phyloP scores from a whole-genome alignment of 2,329 filamentous ascomycete species.

The Exophiala aquamarina region DNA sequence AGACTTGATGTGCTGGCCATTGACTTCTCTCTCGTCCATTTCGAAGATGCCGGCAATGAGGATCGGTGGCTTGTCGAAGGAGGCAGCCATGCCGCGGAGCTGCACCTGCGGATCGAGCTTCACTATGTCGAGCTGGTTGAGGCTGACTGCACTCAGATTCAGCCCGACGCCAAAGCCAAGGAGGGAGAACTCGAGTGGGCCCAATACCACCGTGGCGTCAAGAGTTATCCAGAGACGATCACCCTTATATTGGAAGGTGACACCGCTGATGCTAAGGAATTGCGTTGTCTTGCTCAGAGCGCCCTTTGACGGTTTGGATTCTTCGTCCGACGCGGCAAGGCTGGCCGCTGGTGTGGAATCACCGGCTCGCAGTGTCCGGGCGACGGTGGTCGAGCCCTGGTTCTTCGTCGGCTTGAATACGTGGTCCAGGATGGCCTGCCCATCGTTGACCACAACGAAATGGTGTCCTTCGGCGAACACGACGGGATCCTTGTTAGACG shows the following conservation, averaged over 20 bases:
- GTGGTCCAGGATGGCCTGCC: constrained; percentile 2
- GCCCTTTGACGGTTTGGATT: constrained; percentile 22
- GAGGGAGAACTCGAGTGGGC: constrained; percentile 26
- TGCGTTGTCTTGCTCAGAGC: constrained; percentile 30
- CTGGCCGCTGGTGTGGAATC: constrained; percentile 13
- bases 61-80: constrained; percentile 38
- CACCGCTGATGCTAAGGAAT: constrained; percentile 36
- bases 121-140: constrained; percentile 16
- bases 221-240: constrained; percentile 33
- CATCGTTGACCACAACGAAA: constrained; percentile 2
- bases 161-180: constrained; percentile 37
- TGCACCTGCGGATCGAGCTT: constrained; percentile 19
- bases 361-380: neutral
- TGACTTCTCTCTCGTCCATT: constrained; percentile 26
- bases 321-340: constrained; percentile 2
- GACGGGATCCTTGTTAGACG: neutral
- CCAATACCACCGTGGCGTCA: constrained; percentile 38
- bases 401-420: constrained; percentile 1
- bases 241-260: constrained; percentile 38
- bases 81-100: constrained; percentile 35
- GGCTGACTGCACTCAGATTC: constrained; percentile 33
- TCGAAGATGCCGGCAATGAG: constrained; percentile 38
- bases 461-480: constrained; percentile 2
- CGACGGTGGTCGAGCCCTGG: neutral
- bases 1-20: constrained; percentile 24